Evolutionary conservation across 768 basidiomycete species (phyloP).

Genomic region (Rhizopogon roseolus): DNA sequence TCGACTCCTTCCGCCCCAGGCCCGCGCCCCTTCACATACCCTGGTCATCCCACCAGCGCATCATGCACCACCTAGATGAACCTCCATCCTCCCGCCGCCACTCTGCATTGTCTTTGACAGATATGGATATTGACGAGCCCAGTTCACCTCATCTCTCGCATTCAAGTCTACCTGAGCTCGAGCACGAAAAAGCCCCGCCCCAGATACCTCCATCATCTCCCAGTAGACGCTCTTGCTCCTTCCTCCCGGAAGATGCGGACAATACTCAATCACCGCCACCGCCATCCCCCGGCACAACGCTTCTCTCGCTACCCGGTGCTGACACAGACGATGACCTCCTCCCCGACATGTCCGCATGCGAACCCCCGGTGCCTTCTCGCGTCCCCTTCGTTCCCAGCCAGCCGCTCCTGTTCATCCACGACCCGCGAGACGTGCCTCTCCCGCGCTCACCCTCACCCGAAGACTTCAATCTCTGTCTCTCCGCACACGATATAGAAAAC

Average conservation of each 20-base stretch:
- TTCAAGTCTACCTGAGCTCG: conserved; percentile 26
- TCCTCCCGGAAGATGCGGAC: conserved; percentile 25
- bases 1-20: conserved; percentile 11
- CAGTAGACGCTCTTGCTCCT: conserved; percentile 21
- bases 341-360: conserved; percentile 16
- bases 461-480: conserved; percentile 32
- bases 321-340: conserved; percentile 39
- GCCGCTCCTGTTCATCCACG: conserved; percentile 39
- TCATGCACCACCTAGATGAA: conserved; percentile 14
- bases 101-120: conserved; percentile 10
- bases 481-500: conserved; percentile 22
- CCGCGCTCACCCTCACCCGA: conserved; percentile 42
- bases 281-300: conserved; percentile 14
- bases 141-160: conserved; percentile 26
- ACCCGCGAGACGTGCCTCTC: conserved; percentile 31
- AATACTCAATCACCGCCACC: conserved; percentile 17
- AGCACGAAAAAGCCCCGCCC: conserved; percentile 17
- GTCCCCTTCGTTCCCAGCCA: conserved; percentile 10
- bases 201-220: conserved; percentile 23
- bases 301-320: conserved; percentile 38
- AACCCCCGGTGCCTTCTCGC: background rate
- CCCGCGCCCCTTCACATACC: conserved; percentile 21
- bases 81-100: conserved; percentile 10
- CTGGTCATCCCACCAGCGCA: conserved; percentile 11
- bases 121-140: conserved; percentile 11